Percentiles rank a stretch among this genome's conserved stretches.
Evolutionary conservation across 129 eudicot species (phyloP).

Genomic region (Cynara cardunculus): DNA sequence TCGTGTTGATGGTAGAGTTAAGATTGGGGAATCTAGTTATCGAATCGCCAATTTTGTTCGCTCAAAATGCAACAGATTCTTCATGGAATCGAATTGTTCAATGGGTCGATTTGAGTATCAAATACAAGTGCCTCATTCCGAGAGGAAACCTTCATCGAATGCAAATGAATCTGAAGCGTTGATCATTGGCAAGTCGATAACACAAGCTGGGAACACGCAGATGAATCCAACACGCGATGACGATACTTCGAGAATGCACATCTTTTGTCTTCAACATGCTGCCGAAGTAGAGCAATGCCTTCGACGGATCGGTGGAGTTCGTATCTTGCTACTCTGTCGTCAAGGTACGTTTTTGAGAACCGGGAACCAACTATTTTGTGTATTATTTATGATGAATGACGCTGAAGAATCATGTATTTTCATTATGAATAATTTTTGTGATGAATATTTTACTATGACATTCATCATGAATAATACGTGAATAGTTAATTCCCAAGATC

Average conservation of each 20-base stretch:
- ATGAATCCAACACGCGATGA: constrained; percentile 38
- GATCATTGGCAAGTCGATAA: background rate
- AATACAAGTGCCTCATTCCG: background rate
- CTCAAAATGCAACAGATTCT: constrained; percentile 9
- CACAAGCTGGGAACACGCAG: constrained; percentile 11
- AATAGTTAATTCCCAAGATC: too few species aligned
- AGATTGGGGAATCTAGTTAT: too few species aligned
- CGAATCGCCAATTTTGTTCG: too few species aligned
- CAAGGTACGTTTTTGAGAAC: constrained; percentile 41
- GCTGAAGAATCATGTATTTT: too few species aligned
- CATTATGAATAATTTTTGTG: too few species aligned
- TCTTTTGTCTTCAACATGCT: constrained; percentile 68
- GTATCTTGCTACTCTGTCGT: constrained; percentile 58
- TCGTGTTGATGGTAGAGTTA: too few species aligned
- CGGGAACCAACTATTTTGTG: background rate
- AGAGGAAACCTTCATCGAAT: background rate
- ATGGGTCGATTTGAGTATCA: background rate
- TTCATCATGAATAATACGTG: too few species aligned
- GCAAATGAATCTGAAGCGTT: background rate
- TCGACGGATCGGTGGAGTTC: constrained; percentile 52
- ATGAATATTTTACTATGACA: too few species aligned
- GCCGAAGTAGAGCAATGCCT: constrained; percentile 49
- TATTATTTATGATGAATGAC: too few species aligned
- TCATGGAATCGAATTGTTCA: constrained; percentile 27
- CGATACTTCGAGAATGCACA: constrained; percentile 60